Evolutionary conservation across 169 alveolate species (phyloP).

Genomic region (Babesia bigemina): DNA sequence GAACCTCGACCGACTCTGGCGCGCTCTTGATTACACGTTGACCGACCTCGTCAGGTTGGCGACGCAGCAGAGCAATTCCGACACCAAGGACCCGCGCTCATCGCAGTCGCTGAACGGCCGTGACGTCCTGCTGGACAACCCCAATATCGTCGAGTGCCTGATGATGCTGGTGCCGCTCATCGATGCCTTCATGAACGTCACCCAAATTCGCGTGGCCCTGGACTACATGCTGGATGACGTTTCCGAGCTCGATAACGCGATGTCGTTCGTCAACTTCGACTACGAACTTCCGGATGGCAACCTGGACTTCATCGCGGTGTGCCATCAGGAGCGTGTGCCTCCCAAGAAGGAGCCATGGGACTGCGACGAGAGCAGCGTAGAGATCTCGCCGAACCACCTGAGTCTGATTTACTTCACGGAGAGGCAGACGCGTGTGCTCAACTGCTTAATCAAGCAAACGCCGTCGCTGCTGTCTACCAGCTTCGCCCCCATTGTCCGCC

Average conservation of each 20-base stretch:
- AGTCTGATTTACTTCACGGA: slow-evolving; percentile 67
- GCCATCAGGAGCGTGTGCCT: slow-evolving; percentile 7
- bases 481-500: slow-evolving; percentile 79
- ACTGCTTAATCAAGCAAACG: slow-evolving; percentile 79
- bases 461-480: slow-evolving; percentile 83
- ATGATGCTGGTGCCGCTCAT: slow-evolving; percentile 46
- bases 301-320: slow-evolving; percentile 24
- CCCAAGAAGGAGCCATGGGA: slow-evolving; percentile 38
- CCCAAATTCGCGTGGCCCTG: slow-evolving; percentile 40
- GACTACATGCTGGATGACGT: slow-evolving; percentile 40
- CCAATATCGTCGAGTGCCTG: slow-evolving; percentile 20
- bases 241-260: slow-evolving; percentile 27
- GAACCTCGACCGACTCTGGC: slow-evolving; percentile 48
- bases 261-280: slow-evolving; percentile 55
- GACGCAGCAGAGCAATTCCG: background rate
- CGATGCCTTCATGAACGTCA: slow-evolving; percentile 47
- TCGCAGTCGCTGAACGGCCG: background rate
- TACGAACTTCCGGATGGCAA: slow-evolving; percentile 22
- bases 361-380: slow-evolving; percentile 32
- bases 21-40: slow-evolving; percentile 22
- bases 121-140: slow-evolving; percentile 20
- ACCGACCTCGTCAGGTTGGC: slow-evolving; percentile 6
- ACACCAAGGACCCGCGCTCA: background rate
- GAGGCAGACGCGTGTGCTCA: slow-evolving; percentile 71
- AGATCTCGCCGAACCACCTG: slow-evolving; percentile 64